Conservation (phyloP, 805 yeast genomes). For the Hanseniaspora thailandica region DNA sequence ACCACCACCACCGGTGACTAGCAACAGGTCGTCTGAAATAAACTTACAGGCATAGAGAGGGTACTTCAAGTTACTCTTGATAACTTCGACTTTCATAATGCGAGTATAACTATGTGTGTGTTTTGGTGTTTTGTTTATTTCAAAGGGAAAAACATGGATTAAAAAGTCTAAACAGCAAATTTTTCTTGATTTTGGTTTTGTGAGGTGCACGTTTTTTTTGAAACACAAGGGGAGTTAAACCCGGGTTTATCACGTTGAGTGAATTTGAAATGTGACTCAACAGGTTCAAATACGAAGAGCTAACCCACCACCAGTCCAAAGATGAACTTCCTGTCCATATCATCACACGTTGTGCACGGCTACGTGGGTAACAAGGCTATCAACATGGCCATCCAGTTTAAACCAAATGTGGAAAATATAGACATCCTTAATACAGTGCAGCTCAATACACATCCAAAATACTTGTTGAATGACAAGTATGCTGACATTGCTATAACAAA, state of each 20-base stretch:
- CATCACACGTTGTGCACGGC: slow-evolving; percentile 88
- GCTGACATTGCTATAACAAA: slow-evolving; percentile 21
- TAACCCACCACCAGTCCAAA: background rate
- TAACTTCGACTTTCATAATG: slow-evolving; percentile 22
- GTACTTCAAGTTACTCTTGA: slow-evolving; percentile 39
- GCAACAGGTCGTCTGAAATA: slow-evolving; percentile 43
- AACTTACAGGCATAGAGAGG: slow-evolving; percentile 77
- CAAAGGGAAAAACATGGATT: background rate
- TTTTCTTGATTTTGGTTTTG: no score
- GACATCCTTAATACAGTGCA: slow-evolving; percentile 81
- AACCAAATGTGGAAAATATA: slow-evolving; percentile 70
- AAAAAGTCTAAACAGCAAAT: no score
- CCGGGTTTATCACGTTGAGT: no score
- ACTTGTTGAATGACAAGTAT: slow-evolving; percentile 22
- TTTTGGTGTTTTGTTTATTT: background rate
- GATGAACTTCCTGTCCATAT: slow-evolving; percentile 45
- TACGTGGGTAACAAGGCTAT: slow-evolving; percentile 90
- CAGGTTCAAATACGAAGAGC: no score
- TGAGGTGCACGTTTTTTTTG: no score
- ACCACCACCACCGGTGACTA: slow-evolving; percentile 92
- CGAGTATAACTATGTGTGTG: background rate
- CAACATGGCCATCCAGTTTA: slow-evolving; percentile 73
- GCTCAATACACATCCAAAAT: slow-evolving; percentile 87
- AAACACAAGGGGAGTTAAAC: no score
- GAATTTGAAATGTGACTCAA: no score